Evolutionary conservation across 2,329 filamentous ascomycete species (phyloP), one percentile per base, ranked within the genome.

Genomic region (Pseudogymnoascus sp.): DNA sequence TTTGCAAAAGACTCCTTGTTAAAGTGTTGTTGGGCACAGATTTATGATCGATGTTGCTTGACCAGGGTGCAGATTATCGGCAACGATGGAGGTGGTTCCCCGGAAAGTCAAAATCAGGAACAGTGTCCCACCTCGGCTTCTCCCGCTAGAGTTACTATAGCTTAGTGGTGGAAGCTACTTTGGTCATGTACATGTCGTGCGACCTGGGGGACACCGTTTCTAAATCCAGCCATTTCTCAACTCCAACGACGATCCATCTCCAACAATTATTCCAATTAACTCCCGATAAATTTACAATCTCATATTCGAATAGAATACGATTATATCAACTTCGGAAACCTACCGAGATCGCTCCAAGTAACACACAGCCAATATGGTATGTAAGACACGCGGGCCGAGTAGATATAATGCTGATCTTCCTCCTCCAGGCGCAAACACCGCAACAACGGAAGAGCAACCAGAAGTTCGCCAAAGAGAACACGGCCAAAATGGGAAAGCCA

Each of bases 401-500:
- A 33, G 12, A 33, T 18, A 33, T 21, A 33, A 33, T 56, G 50
- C 50, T 56, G 50, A 56, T 56, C 28, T 56, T 33, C 14, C 28
- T 31, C 8, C 28, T 33, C 4, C 71, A 92, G 89, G 89, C 86
- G 70, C 90, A 93, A 87, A 94, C 90, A 69, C 90, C 88, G 69
- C 84, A 91, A 76, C 91, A 94, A 80, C 87, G 90, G 75, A 85
- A 85, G 72, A 86, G 88, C 67, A 94, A 94, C 79, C 84, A 84
- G 72, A 88, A 89, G 77, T 95, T 91, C 77, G 86, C 82, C 69
- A 87, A 88, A 74, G 81, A 84, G 62, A 86, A 93, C 74, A 85
- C 89, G 73, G 78, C 80, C 65, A 89, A 87, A 73, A 88, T 89
- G 75, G 90, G 90, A 77, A 91, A 90, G 78, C 82, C 85, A n/a